Percentiles rank a stretch among this genome's conserved stretches.
These are phyloP conservation scores for Trypanosoma vivax DNA, from an alignment of 208 protist species.

Conservation along the genomic window DNA sequence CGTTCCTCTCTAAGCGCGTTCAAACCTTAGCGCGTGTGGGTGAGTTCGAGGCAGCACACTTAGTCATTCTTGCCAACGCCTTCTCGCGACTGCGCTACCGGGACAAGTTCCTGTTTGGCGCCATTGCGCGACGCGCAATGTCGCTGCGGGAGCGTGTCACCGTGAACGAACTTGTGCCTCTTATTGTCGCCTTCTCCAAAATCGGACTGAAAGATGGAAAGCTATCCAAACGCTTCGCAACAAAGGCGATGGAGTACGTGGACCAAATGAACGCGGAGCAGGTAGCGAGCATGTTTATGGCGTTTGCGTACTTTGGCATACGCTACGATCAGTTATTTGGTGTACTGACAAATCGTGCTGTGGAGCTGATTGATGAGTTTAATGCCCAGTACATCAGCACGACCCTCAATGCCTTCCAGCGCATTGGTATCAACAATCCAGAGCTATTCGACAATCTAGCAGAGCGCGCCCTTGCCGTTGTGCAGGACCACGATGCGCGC, in stretches of 20 bases:
- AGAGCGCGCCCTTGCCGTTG: constrained; percentile 82
- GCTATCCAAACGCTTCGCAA: constrained; percentile 84
- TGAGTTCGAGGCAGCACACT: constrained; percentile 83
- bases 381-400: constrained; percentile 88
- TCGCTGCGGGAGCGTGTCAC: constrained; percentile 85
- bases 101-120: constrained; percentile 75
- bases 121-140: constrained; percentile 79
- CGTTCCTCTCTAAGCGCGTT: constrained; percentile 73
- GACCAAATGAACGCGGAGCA: constrained; percentile 90
- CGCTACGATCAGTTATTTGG: constrained; percentile 91
- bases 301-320: constrained; percentile 86
- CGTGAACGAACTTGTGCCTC: constrained; percentile 84
- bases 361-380: constrained; percentile 90
- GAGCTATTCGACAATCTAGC: constrained; percentile 90
- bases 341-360: constrained; percentile 88
- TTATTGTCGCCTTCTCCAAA: constrained; percentile 82
- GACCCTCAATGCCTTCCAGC: constrained; percentile 84
- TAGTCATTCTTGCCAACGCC: constrained; percentile 81
- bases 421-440: constrained; percentile 90
- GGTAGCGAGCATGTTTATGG: constrained; percentile 83
- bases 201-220: constrained; percentile 80
- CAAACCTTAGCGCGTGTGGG: constrained; percentile 83
- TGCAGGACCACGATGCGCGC: constrained; percentile 84
- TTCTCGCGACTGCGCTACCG: constrained; percentile 75
- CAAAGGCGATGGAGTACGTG: constrained; percentile 88